Evolutionary conservation across 2,329 filamentous ascomycete genomes (phyloP).

Genomic region (Meredithiella fracta): DNA sequence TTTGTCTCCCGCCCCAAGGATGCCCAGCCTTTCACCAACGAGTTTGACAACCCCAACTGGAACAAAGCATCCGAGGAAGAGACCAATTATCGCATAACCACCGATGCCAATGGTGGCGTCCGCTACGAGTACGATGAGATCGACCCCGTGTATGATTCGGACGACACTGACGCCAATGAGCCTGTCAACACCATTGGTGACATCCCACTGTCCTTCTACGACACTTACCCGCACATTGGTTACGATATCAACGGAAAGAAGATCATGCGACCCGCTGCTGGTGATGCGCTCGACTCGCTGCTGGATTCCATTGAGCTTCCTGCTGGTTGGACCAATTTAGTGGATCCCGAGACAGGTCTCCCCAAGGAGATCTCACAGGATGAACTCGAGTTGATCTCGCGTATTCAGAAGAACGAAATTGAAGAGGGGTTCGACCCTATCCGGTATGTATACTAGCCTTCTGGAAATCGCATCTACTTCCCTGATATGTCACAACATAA

Average conservation of each 20-base stretch:
- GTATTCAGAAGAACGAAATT: conserved; percentile 76
- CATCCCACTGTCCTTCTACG: conserved; percentile 89
- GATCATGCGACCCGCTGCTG: conserved; percentile 88
- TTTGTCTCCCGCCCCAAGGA: conserved; percentile 17
- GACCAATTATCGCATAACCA: conserved; percentile 39
- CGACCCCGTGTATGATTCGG: conserved; percentile 86
- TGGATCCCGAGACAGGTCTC: conserved; percentile 85
- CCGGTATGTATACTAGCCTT: conserved; percentile 37
- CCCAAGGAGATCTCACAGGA: conserved; percentile 74
- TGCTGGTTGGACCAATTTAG: conserved; percentile 92
- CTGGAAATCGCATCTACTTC: neutral
- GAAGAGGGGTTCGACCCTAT: conserved; percentile 83
- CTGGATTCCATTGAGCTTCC: conserved; percentile 93
- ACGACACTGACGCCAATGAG: conserved; percentile 71
- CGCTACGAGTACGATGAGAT: conserved; percentile 91
- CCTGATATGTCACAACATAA: neutral
- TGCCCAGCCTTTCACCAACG: conserved; percentile 19
- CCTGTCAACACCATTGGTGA: conserved; percentile 84
- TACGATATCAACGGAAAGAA: conserved; percentile 99
- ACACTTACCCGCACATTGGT: conserved; percentile 93
- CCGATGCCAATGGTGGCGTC: conserved; percentile 76
- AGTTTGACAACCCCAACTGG: conserved; percentile 20
- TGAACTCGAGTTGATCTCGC: conserved; percentile 74
- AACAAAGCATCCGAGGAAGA: conserved; percentile 16
- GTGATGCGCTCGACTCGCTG: conserved; percentile 80